These are phyloP conservation scores for Pythium utonaiense DNA, from an alignment of 352 stramenopile genomes.

Conservation along the genomic window DNA sequence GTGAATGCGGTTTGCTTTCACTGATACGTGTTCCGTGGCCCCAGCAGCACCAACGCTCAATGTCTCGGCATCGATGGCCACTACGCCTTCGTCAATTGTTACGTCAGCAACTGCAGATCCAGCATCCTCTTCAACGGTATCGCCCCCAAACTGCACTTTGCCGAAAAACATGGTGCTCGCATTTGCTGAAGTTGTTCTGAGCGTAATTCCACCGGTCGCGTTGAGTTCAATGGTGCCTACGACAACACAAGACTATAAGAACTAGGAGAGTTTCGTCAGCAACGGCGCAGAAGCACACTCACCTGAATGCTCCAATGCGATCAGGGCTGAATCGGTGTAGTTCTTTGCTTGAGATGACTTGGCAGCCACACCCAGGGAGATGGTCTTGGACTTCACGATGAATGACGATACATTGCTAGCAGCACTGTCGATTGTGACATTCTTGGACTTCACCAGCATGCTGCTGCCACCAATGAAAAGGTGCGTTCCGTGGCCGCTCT, in stretches of 20 bases:
- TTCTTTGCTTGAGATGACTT: background rate
- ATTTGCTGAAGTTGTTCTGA: conserved; percentile 1
- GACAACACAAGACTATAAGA: background rate
- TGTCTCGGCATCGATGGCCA: conserved; percentile 15
- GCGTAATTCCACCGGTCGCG: conserved; percentile 2
- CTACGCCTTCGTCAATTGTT: conserved; percentile 4
- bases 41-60: conserved; percentile 16
- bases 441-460: conserved; percentile 39
- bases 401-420: conserved; percentile 35
- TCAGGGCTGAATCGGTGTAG: background rate
- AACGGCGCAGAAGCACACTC: background rate
- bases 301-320: conserved; percentile 10
- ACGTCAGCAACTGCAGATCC: background rate
- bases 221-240: conserved; percentile 14
- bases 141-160: conserved; percentile 10
- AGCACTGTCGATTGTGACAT: conserved; percentile 46
- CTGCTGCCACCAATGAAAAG: conserved; percentile 38
- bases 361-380: conserved; percentile 15
- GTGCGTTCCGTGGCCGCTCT: conserved; percentile 35
- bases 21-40: conserved; percentile 6
- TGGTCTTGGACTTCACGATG: conserved; percentile 36
- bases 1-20: conserved; percentile 12
- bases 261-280: background rate
- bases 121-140: background rate
- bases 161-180: conserved; percentile 11